Evolutionary conservation across 2,329 filamentous ascomycete species (phyloP), one percentile per base, ranked within the genome.

Genomic region (Leptographium wingfieldii): DNA sequence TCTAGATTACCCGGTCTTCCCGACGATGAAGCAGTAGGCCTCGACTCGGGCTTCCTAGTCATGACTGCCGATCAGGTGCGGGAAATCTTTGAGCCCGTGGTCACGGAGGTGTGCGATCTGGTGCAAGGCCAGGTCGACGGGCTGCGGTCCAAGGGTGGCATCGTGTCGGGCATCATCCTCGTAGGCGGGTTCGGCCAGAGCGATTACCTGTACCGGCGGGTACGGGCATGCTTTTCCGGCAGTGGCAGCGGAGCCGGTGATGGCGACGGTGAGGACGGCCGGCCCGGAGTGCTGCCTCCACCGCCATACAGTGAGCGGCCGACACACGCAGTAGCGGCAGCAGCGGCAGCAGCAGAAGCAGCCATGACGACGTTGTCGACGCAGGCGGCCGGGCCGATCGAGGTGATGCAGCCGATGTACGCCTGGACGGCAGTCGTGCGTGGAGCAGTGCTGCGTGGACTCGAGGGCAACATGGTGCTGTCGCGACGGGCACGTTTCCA

Each of bases 151-250:
- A 84, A 82, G 63, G 82, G 82, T 38, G 83, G 81, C 48, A 74
- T 83, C 57, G 83, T 87, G 5, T 83, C 81, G 12, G 87, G 87
- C n/a, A 90, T 92, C 64, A 85, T 92, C 53, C 77, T 92, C 6
- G 88, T 92, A 0, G 88, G 89, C 63, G 88, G 88, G 7, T 92
- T 92, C 66, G 88, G 88, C 1, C 86, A 91, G 73, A 88, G 83
- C 70, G 84, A 89, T 68, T 90, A 89, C 68, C 78, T 90, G 11
- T 89, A 90, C 73, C 81, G 81, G 48, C 78, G 82, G 3, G 77
- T 92, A 64, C 89, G 88, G 70, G 70, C 77, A 43, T 84, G 88
- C 68, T 92, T 92, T 66, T 76, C 76, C 31, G 22, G 7, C 3
- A 12, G 38, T 33, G 48, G 43, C 29, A 52, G 56, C 25, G 10